phyloP scores from a whole-genome alignment of 1,284 basidiomycete genomes.

The Neolentinus lepideus region DNA sequence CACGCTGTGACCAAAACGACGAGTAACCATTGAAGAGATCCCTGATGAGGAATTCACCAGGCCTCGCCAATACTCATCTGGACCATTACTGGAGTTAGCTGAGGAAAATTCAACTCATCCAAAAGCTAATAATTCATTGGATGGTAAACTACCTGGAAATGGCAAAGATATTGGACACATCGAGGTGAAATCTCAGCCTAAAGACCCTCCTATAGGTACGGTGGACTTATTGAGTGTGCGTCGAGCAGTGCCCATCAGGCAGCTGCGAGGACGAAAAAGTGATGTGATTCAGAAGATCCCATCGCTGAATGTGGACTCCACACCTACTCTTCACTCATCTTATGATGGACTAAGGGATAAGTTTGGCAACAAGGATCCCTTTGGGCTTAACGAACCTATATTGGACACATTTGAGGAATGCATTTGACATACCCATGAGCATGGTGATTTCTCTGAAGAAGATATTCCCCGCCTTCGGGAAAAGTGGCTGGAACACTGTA shows the following conservation, averaged over 20 bases:
- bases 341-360: not conserved
- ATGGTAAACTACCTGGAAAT: not conserved
- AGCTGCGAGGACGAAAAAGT: not conserved
- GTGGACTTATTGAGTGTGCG: not conserved
- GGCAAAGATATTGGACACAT: not conserved
- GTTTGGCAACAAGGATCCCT: not conserved
- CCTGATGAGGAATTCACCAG: not conserved
- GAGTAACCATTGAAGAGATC: not conserved
- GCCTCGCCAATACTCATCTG: not conserved
- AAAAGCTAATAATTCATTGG: not conserved
- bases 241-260: not conserved
- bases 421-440: not conserved
- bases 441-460: conserved; percentile 2
- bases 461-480: conserved; percentile 14
- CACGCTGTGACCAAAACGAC: not conserved
- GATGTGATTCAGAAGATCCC: not conserved
- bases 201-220: not conserved
- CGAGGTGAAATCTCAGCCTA: not conserved
- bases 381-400: not conserved
- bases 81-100: not conserved
- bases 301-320: not conserved
- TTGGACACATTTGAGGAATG: not conserved
- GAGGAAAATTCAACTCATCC: not conserved
- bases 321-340: not conserved
- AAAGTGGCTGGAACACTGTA: conserved; percentile 13